Conservation (phyloP, 805 yeast species). For the Candida maesae region DNA sequence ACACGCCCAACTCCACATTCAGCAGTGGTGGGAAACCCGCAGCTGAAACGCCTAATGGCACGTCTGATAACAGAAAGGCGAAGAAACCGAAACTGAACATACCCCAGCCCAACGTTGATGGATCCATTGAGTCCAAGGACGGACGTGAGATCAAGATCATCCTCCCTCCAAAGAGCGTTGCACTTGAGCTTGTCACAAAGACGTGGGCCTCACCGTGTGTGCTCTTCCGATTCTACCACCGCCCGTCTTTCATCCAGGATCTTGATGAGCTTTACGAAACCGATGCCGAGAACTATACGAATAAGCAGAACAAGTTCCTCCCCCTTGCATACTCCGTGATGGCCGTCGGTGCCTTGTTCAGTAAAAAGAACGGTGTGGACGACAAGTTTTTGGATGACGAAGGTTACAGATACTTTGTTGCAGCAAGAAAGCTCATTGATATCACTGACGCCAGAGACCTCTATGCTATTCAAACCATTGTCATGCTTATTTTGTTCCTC, state of each 20-base stretch:
- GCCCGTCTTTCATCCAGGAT: slow-evolving; percentile 75
- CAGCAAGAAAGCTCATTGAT: slow-evolving; percentile 75
- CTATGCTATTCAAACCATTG: slow-evolving; percentile 77
- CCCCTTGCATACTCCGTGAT: slow-evolving; percentile 83
- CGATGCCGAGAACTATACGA: slow-evolving; percentile 66
- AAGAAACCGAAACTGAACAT: slow-evolving; percentile 18
- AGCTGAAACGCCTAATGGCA: neutral
- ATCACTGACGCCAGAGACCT: slow-evolving; percentile 79
- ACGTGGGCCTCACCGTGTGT: slow-evolving; percentile 89
- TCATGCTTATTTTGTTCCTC: slow-evolving; percentile 78
- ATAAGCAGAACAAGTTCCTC: slow-evolving; percentile 67
- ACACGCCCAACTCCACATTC: slow-evolving; percentile 9
- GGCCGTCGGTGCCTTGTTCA: slow-evolving; percentile 83
- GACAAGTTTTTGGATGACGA: slow-evolving; percentile 54
- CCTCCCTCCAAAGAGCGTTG: slow-evolving; percentile 71
- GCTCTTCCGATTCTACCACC: slow-evolving; percentile 76
- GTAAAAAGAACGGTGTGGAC: slow-evolving; percentile 39
- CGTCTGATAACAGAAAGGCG: neutral
- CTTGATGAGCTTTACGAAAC: slow-evolving; percentile 72
- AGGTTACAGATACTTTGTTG: slow-evolving; percentile 75
- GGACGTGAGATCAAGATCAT: slow-evolving; percentile 54
- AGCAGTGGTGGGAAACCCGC: neutral
- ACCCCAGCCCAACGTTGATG: slow-evolving; percentile 34
- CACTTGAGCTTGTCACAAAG: slow-evolving; percentile 64
- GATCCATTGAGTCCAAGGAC: slow-evolving; percentile 34